A percentile compares a stretch with the other conserved stretches of the same genome.
Evolutionary conservation across 2,329 filamentous ascomycete species (phyloP).

Genomic region (Clonostachys sp.): DNA sequence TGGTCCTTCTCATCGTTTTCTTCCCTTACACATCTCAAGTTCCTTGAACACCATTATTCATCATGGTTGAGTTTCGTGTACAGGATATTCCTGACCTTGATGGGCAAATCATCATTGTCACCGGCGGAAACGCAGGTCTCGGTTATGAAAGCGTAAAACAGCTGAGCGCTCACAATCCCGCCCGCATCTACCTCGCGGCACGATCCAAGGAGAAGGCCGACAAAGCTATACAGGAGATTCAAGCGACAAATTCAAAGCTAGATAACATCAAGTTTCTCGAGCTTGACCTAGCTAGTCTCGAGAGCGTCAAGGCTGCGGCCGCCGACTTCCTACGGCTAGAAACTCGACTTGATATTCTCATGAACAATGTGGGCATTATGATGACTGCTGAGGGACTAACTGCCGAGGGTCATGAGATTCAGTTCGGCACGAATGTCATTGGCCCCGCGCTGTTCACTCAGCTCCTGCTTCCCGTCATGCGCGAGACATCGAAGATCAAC

Average conservation of each 20-base stretch:
- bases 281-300: slow-evolving; percentile 37
- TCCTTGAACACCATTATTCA: too few relatives aligned
- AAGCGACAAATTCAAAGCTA: too few relatives aligned
- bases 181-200: too few relatives aligned
- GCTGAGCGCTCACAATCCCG: background rate
- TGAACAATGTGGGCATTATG: slow-evolving; percentile 95
- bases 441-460: slow-evolving; percentile 36
- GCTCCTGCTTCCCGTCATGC: slow-evolving; percentile 16
- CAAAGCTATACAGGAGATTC: too few relatives aligned
- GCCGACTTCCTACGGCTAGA: slow-evolving; percentile 91
- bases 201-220: too few relatives aligned
- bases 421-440: slow-evolving; percentile 40
- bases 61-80: too few relatives aligned
- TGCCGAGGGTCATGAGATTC: slow-evolving; percentile 37
- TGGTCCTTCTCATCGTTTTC: too few relatives aligned
- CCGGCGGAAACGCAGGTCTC: slow-evolving; percentile 16
- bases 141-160: slow-evolving; percentile 8
- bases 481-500: too few relatives aligned
- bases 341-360: slow-evolving; percentile 84
- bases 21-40: too few relatives aligned
- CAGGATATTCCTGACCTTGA: slow-evolving; percentile 1
- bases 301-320: slow-evolving; percentile 81
- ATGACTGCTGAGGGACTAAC: slow-evolving; percentile 23
- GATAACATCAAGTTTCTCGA: slow-evolving; percentile 14
- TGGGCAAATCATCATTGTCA: slow-evolving; percentile 20